Percentiles rank a stretch among this genome's conserved stretches.
phyloP scores from a whole-genome alignment of 116 monocot species.

The Thalassia testudinum region DNA sequence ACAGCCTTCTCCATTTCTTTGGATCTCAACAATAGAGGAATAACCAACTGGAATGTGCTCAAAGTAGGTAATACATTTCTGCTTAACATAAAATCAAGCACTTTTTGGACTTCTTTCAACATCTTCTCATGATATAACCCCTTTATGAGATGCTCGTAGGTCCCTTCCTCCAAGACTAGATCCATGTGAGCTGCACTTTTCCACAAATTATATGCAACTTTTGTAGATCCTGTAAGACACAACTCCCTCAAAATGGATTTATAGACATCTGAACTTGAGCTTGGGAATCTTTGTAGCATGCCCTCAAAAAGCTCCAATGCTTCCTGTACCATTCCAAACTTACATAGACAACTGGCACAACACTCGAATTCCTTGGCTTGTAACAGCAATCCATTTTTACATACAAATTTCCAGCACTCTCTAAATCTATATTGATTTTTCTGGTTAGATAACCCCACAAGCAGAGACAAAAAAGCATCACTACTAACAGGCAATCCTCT shows the following conservation, averaged over 20 bases:
- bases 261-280: constrained; percentile 17
- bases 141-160: constrained; percentile 25
- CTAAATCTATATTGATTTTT: constrained; percentile 16
- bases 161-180: constrained; percentile 13
- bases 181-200: constrained; percentile 22
- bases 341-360: constrained; percentile 30
- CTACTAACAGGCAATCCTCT: constrained; percentile 19
- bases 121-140: constrained; percentile 42
- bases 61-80: constrained; percentile 14
- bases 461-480: constrained; percentile 24
- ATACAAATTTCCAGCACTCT: constrained; percentile 29
- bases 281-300: constrained; percentile 10
- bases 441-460: constrained; percentile 35
- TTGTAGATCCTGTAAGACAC: constrained; percentile 20
- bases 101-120: constrained; percentile 24
- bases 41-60: constrained; percentile 16
- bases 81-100: constrained; percentile 30
- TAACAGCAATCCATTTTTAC: constrained; percentile 17
- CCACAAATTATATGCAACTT: constrained; percentile 24
- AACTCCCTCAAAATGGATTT: constrained; percentile 29
- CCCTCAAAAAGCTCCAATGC: constrained; percentile 26
- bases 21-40: constrained; percentile 24
- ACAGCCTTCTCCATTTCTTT: constrained; percentile 20
- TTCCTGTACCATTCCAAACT: constrained; percentile 40
- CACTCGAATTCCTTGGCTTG: constrained; percentile 13